phyloP scores from a whole-genome alignment of 805 yeast genomes.

The Dipodascopsis uninucleata region DNA sequence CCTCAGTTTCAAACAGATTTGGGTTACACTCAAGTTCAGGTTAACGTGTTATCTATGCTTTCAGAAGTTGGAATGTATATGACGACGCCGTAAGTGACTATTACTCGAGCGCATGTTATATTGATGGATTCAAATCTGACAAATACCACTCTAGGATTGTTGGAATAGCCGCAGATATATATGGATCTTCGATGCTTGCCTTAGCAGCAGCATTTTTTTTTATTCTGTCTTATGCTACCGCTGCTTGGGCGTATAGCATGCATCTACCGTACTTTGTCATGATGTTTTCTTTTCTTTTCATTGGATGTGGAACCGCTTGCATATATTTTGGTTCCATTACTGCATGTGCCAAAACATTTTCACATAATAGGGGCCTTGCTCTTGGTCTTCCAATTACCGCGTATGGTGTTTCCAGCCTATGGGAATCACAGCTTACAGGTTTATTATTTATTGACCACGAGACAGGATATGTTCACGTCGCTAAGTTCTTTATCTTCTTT shows the following conservation, averaged over 20 bases:
- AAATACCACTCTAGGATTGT: no score
- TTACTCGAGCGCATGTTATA: background rate
- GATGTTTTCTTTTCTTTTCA: constrained; percentile 34
- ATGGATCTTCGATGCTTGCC: constrained; percentile 27
- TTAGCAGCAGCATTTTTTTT: constrained; percentile 23
- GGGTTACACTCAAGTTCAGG: constrained; percentile 60
- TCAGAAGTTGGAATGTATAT: constrained; percentile 80
- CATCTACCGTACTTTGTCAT: constrained; percentile 24
- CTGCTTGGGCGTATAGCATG: constrained; percentile 24
- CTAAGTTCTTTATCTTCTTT: constrained; percentile 24
- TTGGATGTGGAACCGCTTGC: constrained; percentile 42
- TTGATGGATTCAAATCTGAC: background rate
- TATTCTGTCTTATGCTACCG: constrained; percentile 24
- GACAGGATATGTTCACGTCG: constrained; percentile 24
- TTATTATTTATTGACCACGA: constrained; percentile 39
- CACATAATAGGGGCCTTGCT: constrained; percentile 61
- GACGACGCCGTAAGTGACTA: constrained; percentile 63
- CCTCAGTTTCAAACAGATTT: constrained; percentile 58
- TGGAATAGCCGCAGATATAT: constrained; percentile 27
- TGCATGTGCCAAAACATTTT: constrained; percentile 31
- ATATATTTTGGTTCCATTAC: constrained; percentile 36
- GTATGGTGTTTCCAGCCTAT: constrained; percentile 76
- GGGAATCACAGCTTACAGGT: constrained; percentile 58
- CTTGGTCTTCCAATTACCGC: constrained; percentile 85
- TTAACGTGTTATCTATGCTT: constrained; percentile 69